Evolutionary conservation across 306 rosid genomes (phyloP).

Genomic region (Erythrophleum fordii): DNA sequence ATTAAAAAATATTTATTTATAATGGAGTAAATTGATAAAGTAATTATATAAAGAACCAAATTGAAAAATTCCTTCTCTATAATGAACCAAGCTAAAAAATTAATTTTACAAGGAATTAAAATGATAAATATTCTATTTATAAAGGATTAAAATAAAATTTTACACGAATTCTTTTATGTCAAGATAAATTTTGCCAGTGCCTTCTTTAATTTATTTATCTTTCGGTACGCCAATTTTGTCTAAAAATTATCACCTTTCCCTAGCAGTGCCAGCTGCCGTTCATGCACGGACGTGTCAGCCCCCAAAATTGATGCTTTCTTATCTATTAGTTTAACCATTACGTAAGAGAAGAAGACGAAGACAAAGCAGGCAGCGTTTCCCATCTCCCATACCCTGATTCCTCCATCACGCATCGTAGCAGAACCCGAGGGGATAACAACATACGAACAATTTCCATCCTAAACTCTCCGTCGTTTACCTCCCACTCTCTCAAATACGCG

Average conservation of each 20-base stretch:
- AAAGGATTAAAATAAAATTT: no score
- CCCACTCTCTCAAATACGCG: constrained; percentile 15
- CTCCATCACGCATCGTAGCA: neutral
- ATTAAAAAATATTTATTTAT: no score
- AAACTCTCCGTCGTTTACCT: neutral
- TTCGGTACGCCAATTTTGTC: no score
- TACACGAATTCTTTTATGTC: no score
- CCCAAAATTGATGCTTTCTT: neutral
- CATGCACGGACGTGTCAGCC: neutral
- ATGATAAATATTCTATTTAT: no score
- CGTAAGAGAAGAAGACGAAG: neutral
- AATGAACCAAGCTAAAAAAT: no score
- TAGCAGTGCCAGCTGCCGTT: neutral
- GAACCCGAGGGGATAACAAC: neutral
- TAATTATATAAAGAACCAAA: no score
- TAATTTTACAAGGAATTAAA: no score
- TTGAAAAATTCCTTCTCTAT: no score
- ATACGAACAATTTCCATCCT: neutral
- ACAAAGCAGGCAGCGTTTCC: neutral
- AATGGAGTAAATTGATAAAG: no score
- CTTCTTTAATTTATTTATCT: no score
- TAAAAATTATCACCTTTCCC: neutral
- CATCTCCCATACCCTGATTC: neutral
- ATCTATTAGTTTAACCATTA: neutral
- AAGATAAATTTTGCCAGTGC: no score